These are phyloP conservation scores for Aurantiochytrium sp. DNA, from an alignment of 108 stramenopile species.

Conservation along the genomic window DNA sequence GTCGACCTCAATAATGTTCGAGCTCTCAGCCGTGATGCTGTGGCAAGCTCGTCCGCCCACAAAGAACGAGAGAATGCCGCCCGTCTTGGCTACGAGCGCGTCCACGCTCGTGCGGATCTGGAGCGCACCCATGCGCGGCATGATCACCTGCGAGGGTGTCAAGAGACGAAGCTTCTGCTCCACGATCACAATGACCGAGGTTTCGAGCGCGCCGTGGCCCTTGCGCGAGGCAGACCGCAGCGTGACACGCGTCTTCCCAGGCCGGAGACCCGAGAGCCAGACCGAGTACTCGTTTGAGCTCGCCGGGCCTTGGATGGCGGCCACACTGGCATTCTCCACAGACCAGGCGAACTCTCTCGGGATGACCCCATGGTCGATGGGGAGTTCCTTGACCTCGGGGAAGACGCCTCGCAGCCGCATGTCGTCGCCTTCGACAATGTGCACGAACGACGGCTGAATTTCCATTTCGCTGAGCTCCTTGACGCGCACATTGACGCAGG, in stretches of 20 bases:
- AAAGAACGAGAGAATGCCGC: background rate
- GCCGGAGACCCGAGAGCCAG: background rate
- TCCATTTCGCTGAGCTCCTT: background rate
- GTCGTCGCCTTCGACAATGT: background rate
- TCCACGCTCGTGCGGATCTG: background rate
- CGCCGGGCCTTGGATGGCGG: background rate
- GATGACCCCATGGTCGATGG: background rate
- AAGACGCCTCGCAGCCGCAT: background rate
- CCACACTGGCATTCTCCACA: background rate
- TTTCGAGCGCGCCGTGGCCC: background rate
- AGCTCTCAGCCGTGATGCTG: background rate
- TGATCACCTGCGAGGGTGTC: background rate
- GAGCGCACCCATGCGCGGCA: background rate
- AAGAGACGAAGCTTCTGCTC: background rate
- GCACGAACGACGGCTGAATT: background rate
- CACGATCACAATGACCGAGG: background rate
- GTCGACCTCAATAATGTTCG: background rate
- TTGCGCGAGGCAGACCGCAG: background rate
- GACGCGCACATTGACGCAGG: background rate
- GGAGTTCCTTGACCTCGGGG: background rate
- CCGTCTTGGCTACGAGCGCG: background rate
- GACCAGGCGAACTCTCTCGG: background rate
- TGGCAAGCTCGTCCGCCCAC: background rate
- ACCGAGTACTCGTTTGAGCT: background rate
- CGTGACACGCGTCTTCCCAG: background rate